A percentile compares a stretch with the other conserved stretches of the same genome.
Evolutionary conservation across 257 asterid species (phyloP).

Genomic region (Orobanche coerulescens): DNA sequence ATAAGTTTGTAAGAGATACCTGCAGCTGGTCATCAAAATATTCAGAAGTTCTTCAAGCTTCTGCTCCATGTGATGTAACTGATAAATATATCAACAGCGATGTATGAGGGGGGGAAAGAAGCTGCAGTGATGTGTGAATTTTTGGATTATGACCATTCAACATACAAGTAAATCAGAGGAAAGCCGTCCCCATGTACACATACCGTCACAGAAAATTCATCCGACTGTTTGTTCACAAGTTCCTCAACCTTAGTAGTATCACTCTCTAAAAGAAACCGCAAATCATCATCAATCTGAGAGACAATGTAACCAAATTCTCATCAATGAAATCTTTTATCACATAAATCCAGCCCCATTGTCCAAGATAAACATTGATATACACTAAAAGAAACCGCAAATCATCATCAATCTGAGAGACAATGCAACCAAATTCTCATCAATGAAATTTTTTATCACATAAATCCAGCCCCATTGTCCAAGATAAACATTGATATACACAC

Average conservation of each 20-base stretch:
- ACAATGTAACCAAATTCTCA: slow-evolving; percentile 2
- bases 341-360: background rate
- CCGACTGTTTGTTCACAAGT: slow-evolving; percentile 34
- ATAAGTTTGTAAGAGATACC: slow-evolving; percentile 34
- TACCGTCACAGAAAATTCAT: slow-evolving; percentile 44
- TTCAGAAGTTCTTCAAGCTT: slow-evolving; percentile 62
- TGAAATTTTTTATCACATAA: background rate
- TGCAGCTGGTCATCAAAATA: slow-evolving; percentile 48
- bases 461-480: background rate
- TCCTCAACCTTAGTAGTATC: slow-evolving; percentile 53
- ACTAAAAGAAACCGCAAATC: slow-evolving; percentile 49
- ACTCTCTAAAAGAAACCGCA: slow-evolving; percentile 42
- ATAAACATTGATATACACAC: too few species aligned
- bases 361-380: background rate
- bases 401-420: slow-evolving; percentile 39
- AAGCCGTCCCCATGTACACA: background rate
- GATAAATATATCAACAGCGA: slow-evolving; percentile 20
- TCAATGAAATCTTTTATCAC: background rate
- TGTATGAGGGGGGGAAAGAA: background rate
- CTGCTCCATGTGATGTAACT: slow-evolving; percentile 72
- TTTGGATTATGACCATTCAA: background rate
- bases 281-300: slow-evolving; percentile 48
- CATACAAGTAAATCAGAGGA: background rate
- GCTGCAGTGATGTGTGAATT: background rate
- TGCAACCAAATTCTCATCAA: slow-evolving; percentile 2